Base-by-base conservation (phyloP, 2,329 filamentous ascomycete genomes). In the Penicillium sp. region DNA sequence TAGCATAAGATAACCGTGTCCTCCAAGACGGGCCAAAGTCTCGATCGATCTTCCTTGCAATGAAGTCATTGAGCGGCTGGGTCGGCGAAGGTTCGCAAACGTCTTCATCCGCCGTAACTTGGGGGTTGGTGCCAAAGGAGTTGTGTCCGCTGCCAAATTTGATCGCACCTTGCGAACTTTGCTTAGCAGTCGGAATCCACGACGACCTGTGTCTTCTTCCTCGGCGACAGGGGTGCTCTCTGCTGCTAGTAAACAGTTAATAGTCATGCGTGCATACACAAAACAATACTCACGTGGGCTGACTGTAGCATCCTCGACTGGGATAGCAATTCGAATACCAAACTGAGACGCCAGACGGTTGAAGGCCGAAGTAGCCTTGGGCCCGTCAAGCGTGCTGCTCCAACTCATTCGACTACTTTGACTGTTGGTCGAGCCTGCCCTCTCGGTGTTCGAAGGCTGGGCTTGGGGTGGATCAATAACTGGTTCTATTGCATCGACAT, bases 1-100 rank as follows among this genome's bases (percentile, higher is more conserved):
- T 1, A 76, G 62, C 7, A 61, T 65, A 18, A 79, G 58, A 51
- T 70, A 67, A 53, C 72, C 71, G 51, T 75, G 64, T 7, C 76
- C 76, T 44, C 76, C 76, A 23, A 79, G 66, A 11, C 73, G 73
- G 42, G 73, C 67, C 18, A 78, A 63, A n/a, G 66, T 69, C 47
- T 77, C 75, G 14, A 78, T 40, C 11, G 66, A 60, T 43, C 61
- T 72, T n/a, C 70, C 73, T 42, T 59, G 67, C 47, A 78, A 56
- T 10, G 69, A 68, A 39, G 65, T 65, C 61, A 74, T 70, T 7
- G 62, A 61, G 14, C 11, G 13, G 42, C 58, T 56, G 10, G 62
- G 56, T 23, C 65, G 67, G 51, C 52, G 57, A 7, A 76, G 53
- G 39, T 63, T 68, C 6, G 68, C 68, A 47, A 76, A 68, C 14